Evolutionary conservation across 2,329 filamentous ascomycete species (phyloP), one percentile per base, ranked within the genome.

Genomic region (Aspergillus thermomutatus): DNA sequence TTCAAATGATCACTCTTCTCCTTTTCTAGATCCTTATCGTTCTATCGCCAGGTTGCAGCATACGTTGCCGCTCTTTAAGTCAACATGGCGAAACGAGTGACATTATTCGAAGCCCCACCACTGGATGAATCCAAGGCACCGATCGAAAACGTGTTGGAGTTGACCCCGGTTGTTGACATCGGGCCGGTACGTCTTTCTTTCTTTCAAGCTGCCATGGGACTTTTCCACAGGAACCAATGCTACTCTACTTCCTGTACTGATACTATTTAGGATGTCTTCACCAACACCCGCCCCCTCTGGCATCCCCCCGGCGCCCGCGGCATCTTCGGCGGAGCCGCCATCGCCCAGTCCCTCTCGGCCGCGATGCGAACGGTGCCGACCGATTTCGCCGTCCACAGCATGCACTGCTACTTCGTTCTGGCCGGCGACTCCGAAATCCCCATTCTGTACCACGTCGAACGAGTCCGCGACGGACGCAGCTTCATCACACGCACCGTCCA

Each of bases 391-490:
- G 86, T 94, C 50, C 94, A 99, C 80, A 93, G 89, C 70, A 97
- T 96, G 89, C 94, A 99, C 82, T 97, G 94, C 83, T 99, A 97
- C 80, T 99, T 99, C 75, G 87, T 99, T 34, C 86, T 97, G 1
- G 92, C 93, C 4, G 94, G 94, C 27, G 90, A 93, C 69, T 82
- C 86, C 11, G 85, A 89, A 58, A 88, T 94, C 19, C 93, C 94
- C 31, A 89, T 97, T 63, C 82, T 97, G 60, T 97, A 96, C 79
- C 91, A 97, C 71, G 94, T 99, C 49, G 94, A 97, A 79, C 85
- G 90, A 52, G 91, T 99, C 49, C 88, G 94, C 54, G 91, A 96
- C 71, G 94, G 94, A 8, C 87, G 88, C 58, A 92, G 89, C 52
- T 99, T 92, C 73, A 88, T 91, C 54, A 97, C 94, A 40, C 83